Conservation (phyloP, 225 moss, liverwort and hornwort species). For the Neckera pumila region DNA sequence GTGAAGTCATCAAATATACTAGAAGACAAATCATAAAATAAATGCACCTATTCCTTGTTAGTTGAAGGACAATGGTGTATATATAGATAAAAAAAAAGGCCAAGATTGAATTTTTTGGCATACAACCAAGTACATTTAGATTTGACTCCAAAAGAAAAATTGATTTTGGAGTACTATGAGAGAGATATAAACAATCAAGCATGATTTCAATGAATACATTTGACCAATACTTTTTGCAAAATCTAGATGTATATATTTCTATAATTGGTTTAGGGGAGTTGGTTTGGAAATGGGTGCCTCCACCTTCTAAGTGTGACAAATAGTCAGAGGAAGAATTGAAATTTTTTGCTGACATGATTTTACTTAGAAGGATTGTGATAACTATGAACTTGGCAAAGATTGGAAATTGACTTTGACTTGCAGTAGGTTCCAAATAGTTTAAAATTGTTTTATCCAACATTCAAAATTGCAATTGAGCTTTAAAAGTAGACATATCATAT, state of each 20-base stretch:
- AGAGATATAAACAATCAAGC: neutral
- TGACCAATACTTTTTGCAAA: neutral
- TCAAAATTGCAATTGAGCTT: too few relatives aligned
- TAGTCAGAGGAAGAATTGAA: neutral
- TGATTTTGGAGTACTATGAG: too few relatives aligned
- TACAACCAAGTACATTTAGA: too few relatives aligned
- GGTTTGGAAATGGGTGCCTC: neutral
- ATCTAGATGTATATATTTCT: neutral
- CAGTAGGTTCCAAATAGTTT: neutral
- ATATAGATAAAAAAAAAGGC: too few relatives aligned
- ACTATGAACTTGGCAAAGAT: neutral
- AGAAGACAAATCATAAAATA: neutral
- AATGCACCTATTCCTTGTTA: too few relatives aligned
- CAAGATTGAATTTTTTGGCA: too few relatives aligned
- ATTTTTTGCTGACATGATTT: neutral
- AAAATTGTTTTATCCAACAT: neutral
- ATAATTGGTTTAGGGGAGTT: too few relatives aligned
- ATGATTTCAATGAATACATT: neutral
- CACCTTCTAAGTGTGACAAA: too few relatives aligned
- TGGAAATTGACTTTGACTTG: neutral
- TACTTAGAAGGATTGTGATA: neutral
- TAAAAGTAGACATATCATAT: too few relatives aligned
- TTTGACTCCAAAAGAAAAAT: neutral
- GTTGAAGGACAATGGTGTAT: too few relatives aligned
- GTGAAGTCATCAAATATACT: too few relatives aligned